These are phyloP conservation scores for Aristolochia contorta DNA, from an alignment of 164 flowering plant species.

Conservation along the genomic window DNA sequence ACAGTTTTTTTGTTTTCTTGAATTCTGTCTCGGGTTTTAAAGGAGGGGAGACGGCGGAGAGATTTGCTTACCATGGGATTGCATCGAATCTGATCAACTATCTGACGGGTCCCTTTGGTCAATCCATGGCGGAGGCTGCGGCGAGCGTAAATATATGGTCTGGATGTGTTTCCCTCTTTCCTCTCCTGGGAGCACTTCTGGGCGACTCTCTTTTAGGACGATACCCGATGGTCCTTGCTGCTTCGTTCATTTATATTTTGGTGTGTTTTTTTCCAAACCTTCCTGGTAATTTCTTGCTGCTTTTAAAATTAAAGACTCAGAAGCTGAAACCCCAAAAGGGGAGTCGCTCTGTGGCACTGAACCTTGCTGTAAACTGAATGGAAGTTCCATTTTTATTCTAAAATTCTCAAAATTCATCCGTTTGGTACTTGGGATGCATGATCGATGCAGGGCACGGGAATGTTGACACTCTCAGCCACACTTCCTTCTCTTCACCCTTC, in stretches of 20 bases:
- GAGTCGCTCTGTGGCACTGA: too few species aligned
- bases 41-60: background rate
- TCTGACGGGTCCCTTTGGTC: conserved; percentile 1
- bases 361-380: too few species aligned
- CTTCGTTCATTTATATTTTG: conserved; percentile 6
- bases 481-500: background rate
- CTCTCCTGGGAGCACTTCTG: conserved; percentile 7
- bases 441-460: background rate
- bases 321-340: too few species aligned
- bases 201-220: conserved; percentile 8
- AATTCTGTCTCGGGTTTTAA: too few species aligned
- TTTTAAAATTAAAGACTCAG: too few species aligned
- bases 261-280: background rate
- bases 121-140: conserved; percentile 4
- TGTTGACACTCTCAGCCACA: background rate
- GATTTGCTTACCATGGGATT: background rate
- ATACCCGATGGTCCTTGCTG: conserved; percentile 4
- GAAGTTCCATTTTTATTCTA: too few species aligned
- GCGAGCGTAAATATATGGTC: conserved; percentile 6
- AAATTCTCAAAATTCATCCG: too few species aligned
- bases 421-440: too few species aligned
- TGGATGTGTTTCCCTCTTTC: background rate
- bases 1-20: too few species aligned
- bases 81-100: conserved; percentile 3
- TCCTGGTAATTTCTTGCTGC: too few species aligned